These are phyloP conservation scores for Elaphomyces granulatus DNA, from an alignment of 495 filamentous ascomycete genomes.

Conservation along the genomic window DNA sequence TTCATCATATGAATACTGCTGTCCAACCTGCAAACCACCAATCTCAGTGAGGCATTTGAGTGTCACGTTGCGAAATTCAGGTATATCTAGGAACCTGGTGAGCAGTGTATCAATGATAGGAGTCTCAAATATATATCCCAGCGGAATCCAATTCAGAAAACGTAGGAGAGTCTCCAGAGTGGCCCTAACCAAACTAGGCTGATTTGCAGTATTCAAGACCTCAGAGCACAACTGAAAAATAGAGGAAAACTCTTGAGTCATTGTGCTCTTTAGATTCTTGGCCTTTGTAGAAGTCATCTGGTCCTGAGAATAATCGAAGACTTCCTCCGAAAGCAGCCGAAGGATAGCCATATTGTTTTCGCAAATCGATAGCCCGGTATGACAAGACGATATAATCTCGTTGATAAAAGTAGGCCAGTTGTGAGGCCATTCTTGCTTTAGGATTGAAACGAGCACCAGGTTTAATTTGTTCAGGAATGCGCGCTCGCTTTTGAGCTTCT, in stretches of 20 bases:
- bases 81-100: conserved; percentile 73
- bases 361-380: conserved; percentile 87
- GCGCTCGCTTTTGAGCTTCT: conserved; percentile 63
- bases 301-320: conserved; percentile 96
- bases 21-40: conserved; percentile 70
- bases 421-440: conserved; percentile 99
- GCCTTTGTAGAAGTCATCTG: conserved; percentile 97
- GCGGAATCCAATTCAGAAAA: conserved; percentile 96
- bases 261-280: conserved; percentile 87
- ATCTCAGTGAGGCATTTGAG: conserved; percentile 97
- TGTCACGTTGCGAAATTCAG: conserved; percentile 91
- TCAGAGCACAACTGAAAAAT: conserved; percentile 96
- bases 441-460: conserved; percentile 85
- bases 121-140: conserved; percentile 98
- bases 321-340: conserved; percentile 88
- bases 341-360: conserved; percentile 99
- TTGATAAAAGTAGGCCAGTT: conserved; percentile 99
- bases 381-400: conserved; percentile 93
- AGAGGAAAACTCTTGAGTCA: conserved; percentile 94
- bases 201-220: conserved; percentile 74
- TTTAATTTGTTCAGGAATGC: conserved; percentile 96
- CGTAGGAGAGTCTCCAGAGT: conserved; percentile 88
- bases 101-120: conserved; percentile 88
- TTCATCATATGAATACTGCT: conserved; percentile 73
- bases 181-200: conserved; percentile 79